Evolutionary conservation across 225 moss, liverwort and hornwort genomes (phyloP).

Genomic region (Pseudisothecium myosuroides): DNA sequence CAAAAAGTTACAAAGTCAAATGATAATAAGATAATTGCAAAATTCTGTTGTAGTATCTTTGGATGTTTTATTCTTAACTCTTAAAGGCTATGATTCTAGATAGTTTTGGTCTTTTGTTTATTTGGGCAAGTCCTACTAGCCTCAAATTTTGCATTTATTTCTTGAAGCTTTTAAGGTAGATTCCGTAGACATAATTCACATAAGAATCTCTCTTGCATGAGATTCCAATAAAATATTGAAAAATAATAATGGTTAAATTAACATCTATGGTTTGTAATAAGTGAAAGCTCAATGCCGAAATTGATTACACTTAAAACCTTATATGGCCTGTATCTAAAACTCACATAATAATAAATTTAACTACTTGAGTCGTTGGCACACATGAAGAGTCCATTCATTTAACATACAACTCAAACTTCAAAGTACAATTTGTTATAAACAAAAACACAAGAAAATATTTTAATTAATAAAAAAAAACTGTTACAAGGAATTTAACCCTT

Average conservation of each 20-base stretch:
- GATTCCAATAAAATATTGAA: neutral
- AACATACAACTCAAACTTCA: neutral
- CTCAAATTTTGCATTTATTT: neutral
- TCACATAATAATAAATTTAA: neutral
- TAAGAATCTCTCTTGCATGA: neutral
- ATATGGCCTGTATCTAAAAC: neutral
- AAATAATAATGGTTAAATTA: too few species aligned
- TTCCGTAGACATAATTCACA: too few species aligned
- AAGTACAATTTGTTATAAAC: neutral
- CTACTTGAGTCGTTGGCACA: neutral
- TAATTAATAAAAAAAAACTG: neutral
- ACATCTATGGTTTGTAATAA: accelerated
- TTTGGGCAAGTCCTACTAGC: neutral
- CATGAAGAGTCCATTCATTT: neutral
- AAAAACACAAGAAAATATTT: neutral
- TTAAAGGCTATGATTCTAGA: neutral
- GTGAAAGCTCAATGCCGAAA: neutral
- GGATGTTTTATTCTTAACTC: neutral
- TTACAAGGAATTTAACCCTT: neutral
- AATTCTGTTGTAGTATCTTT: neutral
- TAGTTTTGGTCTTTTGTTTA: neutral
- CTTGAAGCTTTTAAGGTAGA: neutral
- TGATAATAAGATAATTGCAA: neutral
- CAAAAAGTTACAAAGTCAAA: neutral
- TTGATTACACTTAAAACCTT: neutral